phyloP scores from a whole-genome alignment of 257 asterid genomes.

The Lavandula angustifolia region DNA sequence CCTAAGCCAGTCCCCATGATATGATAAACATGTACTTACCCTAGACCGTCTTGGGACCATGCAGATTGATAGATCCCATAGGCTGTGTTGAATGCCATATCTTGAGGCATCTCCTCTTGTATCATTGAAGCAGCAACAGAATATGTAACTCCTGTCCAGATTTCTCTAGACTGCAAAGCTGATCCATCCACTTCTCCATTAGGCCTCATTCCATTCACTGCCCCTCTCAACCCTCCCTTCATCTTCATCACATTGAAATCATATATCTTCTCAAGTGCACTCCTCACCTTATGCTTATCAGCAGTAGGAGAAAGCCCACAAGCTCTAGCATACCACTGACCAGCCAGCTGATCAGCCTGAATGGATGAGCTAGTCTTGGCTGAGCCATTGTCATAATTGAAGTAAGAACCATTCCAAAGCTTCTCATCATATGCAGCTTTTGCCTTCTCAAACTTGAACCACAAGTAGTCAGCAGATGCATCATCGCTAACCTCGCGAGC shows the following conservation, averaged over 20 bases:
- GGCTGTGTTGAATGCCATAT: slow-evolving; percentile 85
- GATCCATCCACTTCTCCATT: slow-evolving; percentile 77
- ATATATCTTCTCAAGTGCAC: slow-evolving; percentile 66
- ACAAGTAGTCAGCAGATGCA: slow-evolving; percentile 75
- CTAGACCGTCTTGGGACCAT: slow-evolving; percentile 80
- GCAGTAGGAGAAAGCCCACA: slow-evolving; percentile 83
- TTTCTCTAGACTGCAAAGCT: slow-evolving; percentile 87
- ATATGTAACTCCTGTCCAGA: slow-evolving; percentile 93
- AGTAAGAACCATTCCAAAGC: slow-evolving; percentile 94
- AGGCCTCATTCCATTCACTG: slow-evolving; percentile 91
- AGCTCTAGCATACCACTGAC: slow-evolving; percentile 97
- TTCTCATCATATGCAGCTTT: slow-evolving; percentile 61
- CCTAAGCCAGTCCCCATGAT: too few relatives aligned
- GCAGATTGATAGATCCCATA: slow-evolving; percentile 69
- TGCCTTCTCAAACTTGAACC: slow-evolving; percentile 79
- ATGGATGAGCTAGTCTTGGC: slow-evolving; percentile 70
- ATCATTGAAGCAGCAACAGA: slow-evolving; percentile 95
- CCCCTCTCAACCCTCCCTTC: slow-evolving; percentile 79
- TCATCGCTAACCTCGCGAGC: slow-evolving; percentile 81
- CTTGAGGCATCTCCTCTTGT: slow-evolving; percentile 66
- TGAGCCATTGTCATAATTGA: slow-evolving; percentile 76
- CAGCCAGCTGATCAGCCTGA: slow-evolving; percentile 98
- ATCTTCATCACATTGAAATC: slow-evolving; percentile 80
- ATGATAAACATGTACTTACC: slow-evolving; percentile 69
- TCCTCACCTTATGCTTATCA: slow-evolving; percentile 75